A percentile compares a stretch with the other conserved stretches of the same genome.
These are phyloP conservation scores for Tremella mesenterica DNA, from an alignment of 768 basidiomycete genomes.

Conservation along the genomic window DNA sequence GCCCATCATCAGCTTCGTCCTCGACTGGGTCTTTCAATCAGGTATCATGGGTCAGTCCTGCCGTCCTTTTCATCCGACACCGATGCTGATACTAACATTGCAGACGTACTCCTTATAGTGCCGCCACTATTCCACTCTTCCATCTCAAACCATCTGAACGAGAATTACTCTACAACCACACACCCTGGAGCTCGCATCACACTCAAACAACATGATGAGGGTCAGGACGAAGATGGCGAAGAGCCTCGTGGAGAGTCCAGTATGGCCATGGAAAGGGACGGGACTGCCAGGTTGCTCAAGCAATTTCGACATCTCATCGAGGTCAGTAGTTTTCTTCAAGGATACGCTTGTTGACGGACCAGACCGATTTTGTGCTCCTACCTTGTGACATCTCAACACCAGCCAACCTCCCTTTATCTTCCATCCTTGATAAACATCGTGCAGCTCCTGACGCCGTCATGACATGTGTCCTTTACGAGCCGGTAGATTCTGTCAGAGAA, in stretches of 20 bases:
- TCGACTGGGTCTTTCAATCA: constrained; percentile 79
- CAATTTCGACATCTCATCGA: constrained; percentile 68
- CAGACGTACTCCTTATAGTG: constrained; percentile 81
- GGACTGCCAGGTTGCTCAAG: constrained; percentile 51
- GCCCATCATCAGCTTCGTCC: constrained; percentile 72
- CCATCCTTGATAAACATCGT: constrained; percentile 72
- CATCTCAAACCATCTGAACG: constrained; percentile 77
- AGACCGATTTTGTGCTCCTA: constrained; percentile 74
- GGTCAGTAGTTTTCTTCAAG: constrained; percentile 32
- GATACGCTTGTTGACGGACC: not conserved
- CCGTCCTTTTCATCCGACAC: constrained; percentile 5
- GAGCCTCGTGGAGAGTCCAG: not conserved
- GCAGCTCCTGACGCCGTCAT: constrained; percentile 29
- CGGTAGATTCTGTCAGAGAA: constrained; percentile 38
- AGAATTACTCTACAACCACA: constrained; percentile 56
- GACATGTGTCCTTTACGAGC: constrained; percentile 44
- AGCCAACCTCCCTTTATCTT: constrained; percentile 58
- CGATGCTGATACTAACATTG: not conserved
- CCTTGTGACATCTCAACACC: constrained; percentile 88
- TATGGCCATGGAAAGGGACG: constrained; percentile 13
- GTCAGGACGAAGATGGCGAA: constrained; percentile 37
- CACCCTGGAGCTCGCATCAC: constrained; percentile 63
- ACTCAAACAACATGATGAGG: constrained; percentile 52
- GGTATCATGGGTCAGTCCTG: constrained; percentile 62
- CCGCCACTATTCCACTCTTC: constrained; percentile 52